These are phyloP conservation scores for Monosporascus sp. DNA, from an alignment of 2,329 filamentous ascomycete genomes.

Conservation along the genomic window DNA sequence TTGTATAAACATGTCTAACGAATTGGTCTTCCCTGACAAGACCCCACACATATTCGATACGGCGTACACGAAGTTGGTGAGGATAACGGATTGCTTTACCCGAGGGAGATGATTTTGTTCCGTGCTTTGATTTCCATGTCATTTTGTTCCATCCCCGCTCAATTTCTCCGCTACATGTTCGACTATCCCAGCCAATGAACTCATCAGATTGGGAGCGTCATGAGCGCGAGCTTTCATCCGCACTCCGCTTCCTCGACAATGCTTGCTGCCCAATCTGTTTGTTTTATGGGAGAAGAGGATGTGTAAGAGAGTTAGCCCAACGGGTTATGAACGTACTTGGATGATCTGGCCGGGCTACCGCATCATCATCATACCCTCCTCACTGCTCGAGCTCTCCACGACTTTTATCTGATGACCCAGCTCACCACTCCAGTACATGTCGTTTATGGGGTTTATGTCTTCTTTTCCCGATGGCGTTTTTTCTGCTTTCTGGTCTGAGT, in stretches of 20 bases:
- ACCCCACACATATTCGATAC: slow-evolving; percentile 2
- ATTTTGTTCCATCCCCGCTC: slow-evolving; percentile 35
- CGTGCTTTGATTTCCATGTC: slow-evolving; percentile 23
- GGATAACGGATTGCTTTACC: not conserved
- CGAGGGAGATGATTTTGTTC: slow-evolving; percentile 6
- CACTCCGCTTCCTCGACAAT: slow-evolving; percentile 45
- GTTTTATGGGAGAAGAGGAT: slow-evolving; percentile 35
- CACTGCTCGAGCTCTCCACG: not conserved
- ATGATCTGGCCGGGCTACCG: slow-evolving; percentile 6
- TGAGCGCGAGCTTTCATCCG: slow-evolving; percentile 37
- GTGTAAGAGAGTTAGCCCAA: slow-evolving; percentile 9
- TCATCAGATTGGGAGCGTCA: slow-evolving; percentile 49
- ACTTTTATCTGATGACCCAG: not conserved
- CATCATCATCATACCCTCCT: not conserved
- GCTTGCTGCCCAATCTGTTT: slow-evolving; percentile 46
- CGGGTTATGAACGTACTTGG: slow-evolving; percentile 17
- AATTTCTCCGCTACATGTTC: slow-evolving; percentile 8
- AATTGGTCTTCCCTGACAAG: not conserved
- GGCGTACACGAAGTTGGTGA: slow-evolving; percentile 8
- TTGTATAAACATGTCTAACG: slow-evolving; percentile 15
- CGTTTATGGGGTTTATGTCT: not conserved
- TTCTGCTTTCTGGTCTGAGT: not conserved
- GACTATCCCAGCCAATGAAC: slow-evolving; percentile 22
- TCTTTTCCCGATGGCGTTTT: not conserved
- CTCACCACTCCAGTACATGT: not conserved